A percentile compares a stretch with the other conserved stretches of the same genome.
Evolutionary conservation across 2,329 filamentous ascomycete species (phyloP).

Genomic region (Madurella mycetomatis): DNA sequence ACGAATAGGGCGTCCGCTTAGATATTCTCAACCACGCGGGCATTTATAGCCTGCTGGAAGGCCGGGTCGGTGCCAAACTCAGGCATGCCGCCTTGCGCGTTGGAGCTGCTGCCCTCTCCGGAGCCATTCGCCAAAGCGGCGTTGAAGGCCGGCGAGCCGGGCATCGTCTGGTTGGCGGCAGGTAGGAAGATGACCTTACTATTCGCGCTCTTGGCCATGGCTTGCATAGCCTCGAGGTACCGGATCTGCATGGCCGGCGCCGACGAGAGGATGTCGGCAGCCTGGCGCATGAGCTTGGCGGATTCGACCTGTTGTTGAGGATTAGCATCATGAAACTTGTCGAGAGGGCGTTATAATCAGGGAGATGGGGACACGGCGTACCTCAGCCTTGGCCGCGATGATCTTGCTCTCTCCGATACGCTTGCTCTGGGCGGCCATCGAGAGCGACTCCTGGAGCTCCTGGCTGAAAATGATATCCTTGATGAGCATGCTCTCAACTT

Average conservation of each 20-base stretch:
- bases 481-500: slow-evolving; percentile 97
- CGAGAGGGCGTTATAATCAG: background rate
- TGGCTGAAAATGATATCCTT: slow-evolving; percentile 98
- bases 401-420: slow-evolving; percentile 98
- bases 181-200: slow-evolving; percentile 83
- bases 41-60: slow-evolving; percentile 77
- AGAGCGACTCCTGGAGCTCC: slow-evolving; percentile 91
- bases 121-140: slow-evolving; percentile 37
- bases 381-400: slow-evolving; percentile 90
- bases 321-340: slow-evolving; percentile 1
- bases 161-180: slow-evolving; percentile 58
- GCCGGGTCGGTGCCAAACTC: slow-evolving; percentile 54
- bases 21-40: slow-evolving; percentile 80
- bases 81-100: slow-evolving; percentile 33
- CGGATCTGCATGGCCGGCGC: slow-evolving; percentile 98
- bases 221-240: slow-evolving; percentile 97
- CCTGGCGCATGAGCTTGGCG: slow-evolving; percentile 88
- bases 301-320: slow-evolving; percentile 62
- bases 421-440: slow-evolving; percentile 98
- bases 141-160: slow-evolving; percentile 36
- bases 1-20: slow-evolving; percentile 39
- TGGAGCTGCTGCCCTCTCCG: slow-evolving; percentile 46
- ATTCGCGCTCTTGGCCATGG: slow-evolving; percentile 93
- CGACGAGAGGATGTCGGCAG: slow-evolving; percentile 85
- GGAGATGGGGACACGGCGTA: slow-evolving; percentile 21